phyloP scores from a whole-genome alignment of 768 basidiomycete species.

The Lentinula guzmanii region DNA sequence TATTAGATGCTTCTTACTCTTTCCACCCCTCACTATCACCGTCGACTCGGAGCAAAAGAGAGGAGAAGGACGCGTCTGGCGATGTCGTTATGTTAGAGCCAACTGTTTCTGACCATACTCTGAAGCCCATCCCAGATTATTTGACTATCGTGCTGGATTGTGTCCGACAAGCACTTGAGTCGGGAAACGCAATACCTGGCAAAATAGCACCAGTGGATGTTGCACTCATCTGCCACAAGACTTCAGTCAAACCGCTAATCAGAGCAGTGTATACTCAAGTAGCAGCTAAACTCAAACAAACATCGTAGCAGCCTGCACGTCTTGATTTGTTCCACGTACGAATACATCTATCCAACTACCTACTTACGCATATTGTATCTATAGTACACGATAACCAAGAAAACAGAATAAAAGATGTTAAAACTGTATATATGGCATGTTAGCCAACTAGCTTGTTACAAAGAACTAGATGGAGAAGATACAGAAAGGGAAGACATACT shows the following conservation, averaged over 20 bases:
- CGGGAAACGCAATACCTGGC: conserved; percentile 23
- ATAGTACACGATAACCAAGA: not conserved
- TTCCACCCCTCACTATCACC: conserved; percentile 28
- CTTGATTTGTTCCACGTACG: not conserved
- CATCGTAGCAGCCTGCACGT: not conserved
- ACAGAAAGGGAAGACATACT: conserved; percentile 13
- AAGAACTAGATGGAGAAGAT: conserved; percentile 7
- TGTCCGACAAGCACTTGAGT: conserved; percentile 33
- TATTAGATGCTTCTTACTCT: conserved; percentile 70
- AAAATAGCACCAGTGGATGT: conserved; percentile 53
- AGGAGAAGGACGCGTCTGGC: not conserved
- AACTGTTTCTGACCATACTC: conserved; percentile 22
- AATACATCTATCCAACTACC: not conserved
- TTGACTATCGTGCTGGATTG: conserved; percentile 41
- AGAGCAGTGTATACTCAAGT: conserved; percentile 47
- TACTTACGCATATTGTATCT: not conserved
- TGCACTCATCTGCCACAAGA: conserved; percentile 56
- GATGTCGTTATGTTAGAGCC: conserved; percentile 9
- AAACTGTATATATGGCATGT: not conserved
- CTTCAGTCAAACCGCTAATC: conserved; percentile 38
- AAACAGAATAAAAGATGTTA: conserved; percentile 7
- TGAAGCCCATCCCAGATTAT: conserved; percentile 61
- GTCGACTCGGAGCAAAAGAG: not conserved
- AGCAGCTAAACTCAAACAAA: conserved; percentile 15
- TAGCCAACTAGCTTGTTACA: not conserved